Conservation (phyloP, 345 rosid genomes). For the Citrus sp. region DNA sequence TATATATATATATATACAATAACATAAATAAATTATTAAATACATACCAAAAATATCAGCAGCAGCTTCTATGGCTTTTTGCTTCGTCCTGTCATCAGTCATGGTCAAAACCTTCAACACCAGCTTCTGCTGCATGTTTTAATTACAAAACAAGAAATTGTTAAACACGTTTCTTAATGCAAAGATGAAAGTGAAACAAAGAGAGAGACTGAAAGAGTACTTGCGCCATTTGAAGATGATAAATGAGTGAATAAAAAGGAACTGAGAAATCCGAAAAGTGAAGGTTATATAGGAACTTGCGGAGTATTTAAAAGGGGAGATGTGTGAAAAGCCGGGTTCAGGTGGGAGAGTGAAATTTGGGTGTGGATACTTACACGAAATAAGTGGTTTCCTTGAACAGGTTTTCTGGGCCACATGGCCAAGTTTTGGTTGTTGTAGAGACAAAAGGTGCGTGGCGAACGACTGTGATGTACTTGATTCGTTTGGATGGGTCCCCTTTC, state of each 20-base stretch:
- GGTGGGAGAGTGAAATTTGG: neutral
- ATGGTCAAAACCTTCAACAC: constrained; percentile 83
- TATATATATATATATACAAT: no score
- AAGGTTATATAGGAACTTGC: neutral
- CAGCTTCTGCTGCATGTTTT: constrained; percentile 48
- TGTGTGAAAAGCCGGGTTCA: no score
- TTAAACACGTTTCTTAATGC: no score
- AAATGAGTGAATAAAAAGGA: neutral
- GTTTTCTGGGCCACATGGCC: neutral
- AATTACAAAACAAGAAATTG: neutral
- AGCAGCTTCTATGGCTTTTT: constrained; percentile 87
- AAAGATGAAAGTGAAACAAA: neutral
- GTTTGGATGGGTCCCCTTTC: no score
- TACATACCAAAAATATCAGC: constrained; percentile 73
- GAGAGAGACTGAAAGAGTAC: constrained; percentile 22
- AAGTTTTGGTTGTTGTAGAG: neutral
- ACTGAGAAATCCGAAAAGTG: neutral
- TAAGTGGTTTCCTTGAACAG: neutral
- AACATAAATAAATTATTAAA: no score
- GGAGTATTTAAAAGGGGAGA: neutral
- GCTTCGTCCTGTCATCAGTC: constrained; percentile 90
- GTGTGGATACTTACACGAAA: neutral
- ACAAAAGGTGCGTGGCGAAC: neutral
- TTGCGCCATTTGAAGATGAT: constrained; percentile 50
- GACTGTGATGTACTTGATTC: neutral